Conservation (phyloP, 1,284 basidiomycete genomes). For the Apiotrichum sp. region DNA sequence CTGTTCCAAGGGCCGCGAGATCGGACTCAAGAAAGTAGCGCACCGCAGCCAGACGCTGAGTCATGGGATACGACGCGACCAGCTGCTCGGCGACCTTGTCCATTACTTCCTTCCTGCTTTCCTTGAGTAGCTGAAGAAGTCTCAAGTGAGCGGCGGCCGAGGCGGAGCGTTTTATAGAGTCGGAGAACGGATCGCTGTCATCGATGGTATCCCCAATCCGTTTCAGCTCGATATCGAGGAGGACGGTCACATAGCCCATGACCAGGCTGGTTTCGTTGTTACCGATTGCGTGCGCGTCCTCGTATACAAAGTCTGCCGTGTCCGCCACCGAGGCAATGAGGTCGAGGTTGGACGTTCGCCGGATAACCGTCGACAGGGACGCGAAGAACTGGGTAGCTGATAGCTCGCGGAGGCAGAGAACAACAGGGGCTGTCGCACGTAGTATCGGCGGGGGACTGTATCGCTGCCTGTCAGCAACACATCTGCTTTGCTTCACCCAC, state of each 20-base stretch:
- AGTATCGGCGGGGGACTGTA: constrained; percentile 30
- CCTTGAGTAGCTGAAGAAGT: constrained; percentile 3
- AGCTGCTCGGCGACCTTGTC: not conserved
- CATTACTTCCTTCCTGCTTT: not conserved
- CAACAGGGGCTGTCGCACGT: constrained; percentile 26
- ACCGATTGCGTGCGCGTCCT: not conserved
- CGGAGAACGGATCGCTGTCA: not conserved
- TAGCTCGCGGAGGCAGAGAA: constrained; percentile 24
- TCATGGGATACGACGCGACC: constrained; percentile 2
- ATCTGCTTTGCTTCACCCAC: constrained; percentile 13
- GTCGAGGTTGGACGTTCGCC: constrained; percentile 5
- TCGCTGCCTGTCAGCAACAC: constrained; percentile 16
- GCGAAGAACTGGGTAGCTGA: constrained; percentile 20
- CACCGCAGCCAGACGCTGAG: not conserved
- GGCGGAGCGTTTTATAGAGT: too few species aligned
- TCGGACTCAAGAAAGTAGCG: constrained; percentile 14
- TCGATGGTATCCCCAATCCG: not conserved
- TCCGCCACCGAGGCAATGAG: constrained; percentile 4
- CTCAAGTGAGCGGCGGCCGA: not conserved
- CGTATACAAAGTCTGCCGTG: constrained; percentile 5
- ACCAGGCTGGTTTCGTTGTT: constrained; percentile 15
- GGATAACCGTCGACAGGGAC: constrained; percentile 19
- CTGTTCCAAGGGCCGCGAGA: constrained; percentile 4
- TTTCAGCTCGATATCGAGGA: constrained; percentile 23
- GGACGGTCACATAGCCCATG: constrained; percentile 10